phyloP scores from a whole-genome alignment of 805 yeast species.

The Diddensiella transvaalensis region DNA sequence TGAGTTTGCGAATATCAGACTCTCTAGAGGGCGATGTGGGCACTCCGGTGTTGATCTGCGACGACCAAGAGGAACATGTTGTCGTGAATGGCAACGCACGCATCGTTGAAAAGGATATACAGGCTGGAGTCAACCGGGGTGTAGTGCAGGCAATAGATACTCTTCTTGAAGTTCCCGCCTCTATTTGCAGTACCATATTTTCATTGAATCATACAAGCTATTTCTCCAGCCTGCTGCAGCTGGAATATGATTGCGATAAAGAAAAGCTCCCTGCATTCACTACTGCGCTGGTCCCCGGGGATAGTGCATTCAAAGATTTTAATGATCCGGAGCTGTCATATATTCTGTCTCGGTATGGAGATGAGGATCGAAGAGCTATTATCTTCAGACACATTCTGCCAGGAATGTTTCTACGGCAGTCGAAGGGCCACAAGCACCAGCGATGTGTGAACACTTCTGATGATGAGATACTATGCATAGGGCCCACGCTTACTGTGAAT shows the following conservation, averaged over 20 bases:
- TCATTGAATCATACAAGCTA: constrained; percentile 4
- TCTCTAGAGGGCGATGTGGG: neutral
- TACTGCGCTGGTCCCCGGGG: constrained; percentile 48
- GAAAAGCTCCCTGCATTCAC: constrained; percentile 29
- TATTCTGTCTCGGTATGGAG: constrained; percentile 27
- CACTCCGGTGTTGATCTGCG: neutral
- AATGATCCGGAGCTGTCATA: constrained; percentile 47
- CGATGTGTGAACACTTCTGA: constrained; percentile 9
- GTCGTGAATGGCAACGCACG: constrained; percentile 29
- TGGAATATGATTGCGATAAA: constrained; percentile 25
- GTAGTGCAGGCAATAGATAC: constrained; percentile 59
- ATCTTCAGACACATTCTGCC: constrained; percentile 48
- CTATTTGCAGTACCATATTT: constrained; percentile 10
- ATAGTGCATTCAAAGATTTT: constrained; percentile 34
- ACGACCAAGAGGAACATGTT: neutral
- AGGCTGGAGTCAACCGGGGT: constrained; percentile 60
- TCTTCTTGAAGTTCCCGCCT: constrained; percentile 37
- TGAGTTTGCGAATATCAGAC: neutral
- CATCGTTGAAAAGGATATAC: constrained; percentile 55
- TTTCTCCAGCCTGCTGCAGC: constrained; percentile 8
- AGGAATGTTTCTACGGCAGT: constrained; percentile 22
- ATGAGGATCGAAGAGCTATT: constrained; percentile 24
- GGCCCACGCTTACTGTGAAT: constrained; percentile 35
- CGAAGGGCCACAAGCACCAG: constrained; percentile 30
- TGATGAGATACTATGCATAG: constrained; percentile 35